These are phyloP conservation scores for Schizopora paradoxa DNA, from an alignment of 1,284 basidiomycete genomes.

Conservation along the genomic window DNA sequence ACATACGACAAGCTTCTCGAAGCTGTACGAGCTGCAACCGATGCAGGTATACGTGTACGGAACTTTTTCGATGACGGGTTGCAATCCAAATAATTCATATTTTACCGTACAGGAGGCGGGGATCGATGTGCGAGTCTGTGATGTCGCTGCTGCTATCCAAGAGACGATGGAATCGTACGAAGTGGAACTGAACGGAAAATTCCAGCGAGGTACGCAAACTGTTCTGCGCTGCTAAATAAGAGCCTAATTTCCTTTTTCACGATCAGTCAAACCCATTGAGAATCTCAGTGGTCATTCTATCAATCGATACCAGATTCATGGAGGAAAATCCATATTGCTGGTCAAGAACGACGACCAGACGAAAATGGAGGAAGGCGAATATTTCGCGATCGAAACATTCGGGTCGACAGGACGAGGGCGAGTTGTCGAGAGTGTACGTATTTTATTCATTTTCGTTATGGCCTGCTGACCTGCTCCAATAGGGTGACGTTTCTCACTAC, in stretches of 20 bases:
- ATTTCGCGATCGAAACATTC: slow-evolving; percentile 99
- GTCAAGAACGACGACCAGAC: slow-evolving; percentile 87
- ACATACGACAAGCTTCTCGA: slow-evolving; percentile 87
- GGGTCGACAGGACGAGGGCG: slow-evolving; percentile 93
- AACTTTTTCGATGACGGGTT: slow-evolving; percentile 1
- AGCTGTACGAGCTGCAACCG: slow-evolving; percentile 91
- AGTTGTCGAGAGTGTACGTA: slow-evolving; percentile 77
- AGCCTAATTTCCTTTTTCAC: neutral
- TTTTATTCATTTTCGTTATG: slow-evolving; percentile 17
- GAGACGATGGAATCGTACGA: slow-evolving; percentile 99
- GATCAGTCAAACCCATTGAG: slow-evolving; percentile 87
- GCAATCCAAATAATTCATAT: slow-evolving; percentile 7
- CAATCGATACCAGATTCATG: slow-evolving; percentile 85
- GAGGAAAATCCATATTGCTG: slow-evolving; percentile 83
- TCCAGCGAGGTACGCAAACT: slow-evolving; percentile 67
- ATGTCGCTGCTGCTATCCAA: slow-evolving; percentile 90
- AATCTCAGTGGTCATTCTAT: slow-evolving; percentile 94
- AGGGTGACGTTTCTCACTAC: slow-evolving; percentile 96
- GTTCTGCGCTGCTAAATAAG: neutral
- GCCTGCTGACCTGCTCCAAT: slow-evolving; percentile 14
- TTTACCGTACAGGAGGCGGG: slow-evolving; percentile 74
- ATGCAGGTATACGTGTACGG: slow-evolving; percentile 78
- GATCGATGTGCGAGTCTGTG: slow-evolving; percentile 92
- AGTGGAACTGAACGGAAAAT: slow-evolving; percentile 85
- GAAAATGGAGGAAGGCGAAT: slow-evolving; percentile 99